Evolutionary conservation across 305 asterid genomes (phyloP).

Genomic region (Fraxinus latifolia): DNA sequence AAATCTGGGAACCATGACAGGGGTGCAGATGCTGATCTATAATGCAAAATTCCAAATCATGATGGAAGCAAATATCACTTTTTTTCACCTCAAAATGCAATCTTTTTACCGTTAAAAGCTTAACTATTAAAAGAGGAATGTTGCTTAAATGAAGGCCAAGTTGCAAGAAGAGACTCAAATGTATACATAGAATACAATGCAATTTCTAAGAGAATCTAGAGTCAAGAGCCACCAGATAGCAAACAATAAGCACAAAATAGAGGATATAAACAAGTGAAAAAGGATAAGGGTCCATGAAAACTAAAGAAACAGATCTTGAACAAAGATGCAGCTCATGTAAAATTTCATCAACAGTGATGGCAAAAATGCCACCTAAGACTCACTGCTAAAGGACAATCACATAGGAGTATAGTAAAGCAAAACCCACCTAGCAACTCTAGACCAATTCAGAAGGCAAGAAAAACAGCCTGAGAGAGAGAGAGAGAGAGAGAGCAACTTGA

Average conservation of each 20-base stretch:
- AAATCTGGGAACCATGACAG: neutral
- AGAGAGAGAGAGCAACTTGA: neutral
- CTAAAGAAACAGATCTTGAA: neutral
- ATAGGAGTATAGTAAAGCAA: neutral
- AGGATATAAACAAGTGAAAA: neutral
- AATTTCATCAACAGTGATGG: neutral
- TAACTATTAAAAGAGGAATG: neutral
- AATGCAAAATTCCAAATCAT: neutral
- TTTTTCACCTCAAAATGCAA: neutral
- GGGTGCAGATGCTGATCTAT: neutral
- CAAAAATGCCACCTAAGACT: neutral
- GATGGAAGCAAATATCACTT: neutral
- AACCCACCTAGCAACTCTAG: neutral
- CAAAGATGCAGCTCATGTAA: neutral
- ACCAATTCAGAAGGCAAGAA: neutral
- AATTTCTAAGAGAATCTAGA: neutral
- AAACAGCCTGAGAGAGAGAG: neutral
- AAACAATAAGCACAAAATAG: neutral
- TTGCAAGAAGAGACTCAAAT: neutral
- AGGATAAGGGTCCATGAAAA: neutral
- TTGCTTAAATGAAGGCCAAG: neutral
- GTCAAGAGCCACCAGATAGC: neutral
- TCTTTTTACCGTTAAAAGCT: neutral
- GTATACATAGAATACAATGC: neutral
- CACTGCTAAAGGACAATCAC: neutral